Evolutionary conservation across 1,139 yeast species (phyloP).

Genomic region (Kluyveromyces sp.): DNA sequence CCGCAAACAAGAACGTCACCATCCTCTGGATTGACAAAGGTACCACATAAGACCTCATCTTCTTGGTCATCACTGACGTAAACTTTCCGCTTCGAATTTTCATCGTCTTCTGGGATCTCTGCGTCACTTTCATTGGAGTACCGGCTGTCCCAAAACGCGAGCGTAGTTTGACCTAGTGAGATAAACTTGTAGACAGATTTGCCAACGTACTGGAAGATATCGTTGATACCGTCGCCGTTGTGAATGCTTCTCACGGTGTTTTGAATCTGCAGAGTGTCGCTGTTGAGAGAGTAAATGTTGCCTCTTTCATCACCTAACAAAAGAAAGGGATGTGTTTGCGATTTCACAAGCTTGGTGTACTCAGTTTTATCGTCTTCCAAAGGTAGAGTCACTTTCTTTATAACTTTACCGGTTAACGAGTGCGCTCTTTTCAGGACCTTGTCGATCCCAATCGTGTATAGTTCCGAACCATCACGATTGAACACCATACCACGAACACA

Average conservation of each 20-base stretch:
- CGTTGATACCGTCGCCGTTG: conserved; percentile 63
- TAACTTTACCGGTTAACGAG: conserved; percentile 69
- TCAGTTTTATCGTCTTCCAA: conserved; percentile 32
- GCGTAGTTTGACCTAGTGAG: conserved; percentile 75
- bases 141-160: conserved; percentile 72
- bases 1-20: conserved; percentile 70
- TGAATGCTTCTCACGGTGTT: conserved; percentile 49
- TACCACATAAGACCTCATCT: conserved; percentile 76
- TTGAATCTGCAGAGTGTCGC: conserved; percentile 40
- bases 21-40: conserved; percentile 57
- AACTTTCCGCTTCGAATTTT: conserved; percentile 37
- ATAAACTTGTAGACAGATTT: conserved; percentile 75
- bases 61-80: conserved; percentile 78
- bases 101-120: conserved; percentile 18
- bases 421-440: conserved; percentile 69
- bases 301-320: conserved; percentile 81
- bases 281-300: conserved; percentile 53
- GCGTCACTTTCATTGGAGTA: conserved; percentile 34
- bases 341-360: conserved; percentile 57
- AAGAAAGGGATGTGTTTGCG: conserved; percentile 57
- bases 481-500: conserved; percentile 72
- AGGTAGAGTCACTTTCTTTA: conserved; percentile 41
- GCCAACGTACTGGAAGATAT: conserved; percentile 59
- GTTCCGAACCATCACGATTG: conserved; percentile 43
- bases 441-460: conserved; percentile 76